These are phyloP conservation scores for Rasamsonia emersonii DNA, from an alignment of 2,329 filamentous ascomycete genomes.

Conservation along the genomic window DNA sequence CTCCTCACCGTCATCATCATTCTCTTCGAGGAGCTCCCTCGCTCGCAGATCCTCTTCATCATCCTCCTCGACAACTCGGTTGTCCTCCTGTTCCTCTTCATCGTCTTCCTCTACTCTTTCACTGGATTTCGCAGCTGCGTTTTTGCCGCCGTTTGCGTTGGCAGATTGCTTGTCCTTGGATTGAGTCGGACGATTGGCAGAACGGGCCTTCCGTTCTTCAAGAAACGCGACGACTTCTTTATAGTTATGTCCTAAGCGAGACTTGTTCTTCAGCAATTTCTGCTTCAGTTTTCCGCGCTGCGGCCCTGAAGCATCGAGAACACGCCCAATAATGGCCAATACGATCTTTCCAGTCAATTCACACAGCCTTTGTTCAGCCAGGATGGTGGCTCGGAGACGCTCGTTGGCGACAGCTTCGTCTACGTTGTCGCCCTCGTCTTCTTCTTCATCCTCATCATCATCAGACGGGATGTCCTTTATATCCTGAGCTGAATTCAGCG, in stretches of 20 bases:
- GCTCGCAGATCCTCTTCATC: constrained; percentile 33
- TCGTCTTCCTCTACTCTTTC: constrained; percentile 38
- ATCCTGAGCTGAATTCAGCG: constrained; percentile 55
- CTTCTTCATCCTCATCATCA: constrained; percentile 36
- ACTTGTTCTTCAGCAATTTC: constrained; percentile 69
- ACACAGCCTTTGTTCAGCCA: constrained; percentile 78
- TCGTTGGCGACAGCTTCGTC: constrained; percentile 34
- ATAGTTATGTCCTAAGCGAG: constrained; percentile 74
- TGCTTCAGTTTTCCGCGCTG: constrained; percentile 57
- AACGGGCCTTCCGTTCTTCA: constrained; percentile 53
- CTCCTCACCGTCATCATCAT: constrained; percentile 21
- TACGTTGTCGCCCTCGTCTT: constrained; percentile 38
- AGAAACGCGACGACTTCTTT: constrained; percentile 75
- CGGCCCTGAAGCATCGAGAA: constrained; percentile 58
- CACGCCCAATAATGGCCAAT: constrained; percentile 64
- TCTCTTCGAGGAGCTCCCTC: constrained; percentile 27
- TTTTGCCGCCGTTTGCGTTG: constrained; percentile 23
- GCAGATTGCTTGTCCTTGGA: constrained; percentile 27
- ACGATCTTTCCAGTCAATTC: constrained; percentile 79
- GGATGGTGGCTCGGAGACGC: constrained; percentile 56
- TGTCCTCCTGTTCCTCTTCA: constrained; percentile 27
- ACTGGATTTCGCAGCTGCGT: constrained; percentile 22
- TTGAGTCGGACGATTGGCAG: constrained; percentile 15
- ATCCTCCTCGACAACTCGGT: constrained; percentile 28
- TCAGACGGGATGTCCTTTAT: constrained; percentile 50